phyloP scores from a whole-genome alignment of 306 rosid genomes.

The Rosa chinensis region DNA sequence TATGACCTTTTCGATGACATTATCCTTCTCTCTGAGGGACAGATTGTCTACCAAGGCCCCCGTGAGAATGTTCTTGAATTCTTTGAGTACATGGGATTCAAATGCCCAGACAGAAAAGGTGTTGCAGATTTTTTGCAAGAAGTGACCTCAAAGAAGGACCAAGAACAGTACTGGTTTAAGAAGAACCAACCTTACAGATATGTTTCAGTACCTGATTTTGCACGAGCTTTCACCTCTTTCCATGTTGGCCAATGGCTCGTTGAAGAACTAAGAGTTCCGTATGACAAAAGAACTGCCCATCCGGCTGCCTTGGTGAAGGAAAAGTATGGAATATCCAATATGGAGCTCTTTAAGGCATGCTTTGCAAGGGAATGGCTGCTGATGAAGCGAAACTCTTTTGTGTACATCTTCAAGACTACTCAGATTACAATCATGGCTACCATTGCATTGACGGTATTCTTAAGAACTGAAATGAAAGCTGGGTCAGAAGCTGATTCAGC shows the following conservation, averaged over 20 bases:
- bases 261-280: slow-evolving; percentile 36
- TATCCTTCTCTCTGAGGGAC: slow-evolving; percentile 38
- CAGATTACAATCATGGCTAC: slow-evolving; percentile 51
- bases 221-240: slow-evolving; percentile 39
- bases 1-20: slow-evolving; percentile 36
- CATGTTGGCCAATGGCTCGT: slow-evolving; percentile 45
- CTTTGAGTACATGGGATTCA: slow-evolving; percentile 32
- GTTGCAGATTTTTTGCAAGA: slow-evolving; percentile 41
- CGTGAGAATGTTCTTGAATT: slow-evolving; percentile 35
- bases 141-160: slow-evolving; percentile 70
- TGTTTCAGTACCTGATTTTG: slow-evolving; percentile 49
- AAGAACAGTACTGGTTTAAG: slow-evolving; percentile 72
- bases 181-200: slow-evolving; percentile 45
- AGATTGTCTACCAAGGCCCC: slow-evolving; percentile 34
- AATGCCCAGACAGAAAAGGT: slow-evolving; percentile 36
- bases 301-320: slow-evolving; percentile 53
- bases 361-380: slow-evolving; percentile 60
- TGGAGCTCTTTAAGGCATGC: slow-evolving; percentile 49
- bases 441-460: slow-evolving; percentile 49
- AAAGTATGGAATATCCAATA: slow-evolving; percentile 44
- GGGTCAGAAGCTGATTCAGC: slow-evolving; percentile 20
- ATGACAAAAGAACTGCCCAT: slow-evolving; percentile 47
- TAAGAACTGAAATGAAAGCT: slow-evolving; percentile 53
- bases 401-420: slow-evolving; percentile 54
- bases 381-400: slow-evolving; percentile 59